phyloP scores from a whole-genome alignment of 208 protist species.

The Paratrypanosoma confusum region DNA sequence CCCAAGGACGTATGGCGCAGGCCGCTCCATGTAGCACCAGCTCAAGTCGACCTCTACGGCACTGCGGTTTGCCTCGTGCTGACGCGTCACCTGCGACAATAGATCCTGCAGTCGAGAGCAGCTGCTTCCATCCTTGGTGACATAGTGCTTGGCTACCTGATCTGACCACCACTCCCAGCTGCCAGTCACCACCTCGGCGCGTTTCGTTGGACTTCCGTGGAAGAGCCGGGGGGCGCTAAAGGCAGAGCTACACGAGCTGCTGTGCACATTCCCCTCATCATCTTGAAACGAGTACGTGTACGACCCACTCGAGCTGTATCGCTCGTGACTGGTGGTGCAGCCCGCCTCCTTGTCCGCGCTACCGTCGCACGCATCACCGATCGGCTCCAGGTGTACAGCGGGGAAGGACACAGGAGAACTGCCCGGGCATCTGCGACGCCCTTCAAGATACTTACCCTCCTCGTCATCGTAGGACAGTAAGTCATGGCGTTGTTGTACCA shows the following conservation, averaged over 20 bases:
- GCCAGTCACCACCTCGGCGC: slow-evolving; percentile 14
- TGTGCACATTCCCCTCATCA: slow-evolving; percentile 35
- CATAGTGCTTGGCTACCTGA: slow-evolving; percentile 35
- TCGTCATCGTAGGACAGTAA: too few relatives aligned
- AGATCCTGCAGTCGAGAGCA: slow-evolving; percentile 50
- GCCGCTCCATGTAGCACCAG: slow-evolving; percentile 66
- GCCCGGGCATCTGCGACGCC: too few relatives aligned
- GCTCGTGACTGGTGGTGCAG: too few relatives aligned
- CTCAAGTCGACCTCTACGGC: slow-evolving; percentile 63
- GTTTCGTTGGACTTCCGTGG: slow-evolving; percentile 24
- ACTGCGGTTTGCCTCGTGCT: slow-evolving; percentile 41
- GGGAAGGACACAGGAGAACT: too few relatives aligned
- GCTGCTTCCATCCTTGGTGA: slow-evolving; percentile 53
- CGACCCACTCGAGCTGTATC: too few relatives aligned
- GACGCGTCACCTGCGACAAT: slow-evolving; percentile 29
- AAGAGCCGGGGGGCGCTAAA: slow-evolving; percentile 56
- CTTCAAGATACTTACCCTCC: too few relatives aligned
- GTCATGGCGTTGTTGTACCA: too few relatives aligned
- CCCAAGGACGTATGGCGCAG: slow-evolving; percentile 59
- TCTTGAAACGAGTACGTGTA: too few relatives aligned
- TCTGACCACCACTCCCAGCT: slow-evolving; percentile 73
- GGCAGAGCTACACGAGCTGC: slow-evolving; percentile 1
- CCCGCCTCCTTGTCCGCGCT: too few relatives aligned
- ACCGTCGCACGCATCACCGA: too few relatives aligned
- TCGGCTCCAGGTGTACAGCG: too few relatives aligned